Conservation (phyloP, 1,139 yeast genomes). For the Hemisphaericaspora xylanilytica region DNA sequence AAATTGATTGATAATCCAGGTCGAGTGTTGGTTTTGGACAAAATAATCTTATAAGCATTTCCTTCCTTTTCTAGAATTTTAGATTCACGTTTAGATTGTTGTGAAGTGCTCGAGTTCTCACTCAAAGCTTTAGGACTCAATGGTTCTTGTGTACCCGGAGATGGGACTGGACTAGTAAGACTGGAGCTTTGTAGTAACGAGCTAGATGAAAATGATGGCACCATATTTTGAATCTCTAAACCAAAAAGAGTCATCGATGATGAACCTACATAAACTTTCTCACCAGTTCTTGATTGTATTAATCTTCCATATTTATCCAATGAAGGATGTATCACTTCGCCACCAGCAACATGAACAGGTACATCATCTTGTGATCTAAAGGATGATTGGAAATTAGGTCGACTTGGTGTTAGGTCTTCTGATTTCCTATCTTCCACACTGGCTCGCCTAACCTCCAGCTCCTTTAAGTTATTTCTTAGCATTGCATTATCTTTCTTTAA, state of each 20-base stretch:
- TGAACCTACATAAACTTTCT: conserved; percentile 71
- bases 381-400: not conserved
- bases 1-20: conserved; percentile 68
- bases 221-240: conserved; percentile 66
- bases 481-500: conserved; percentile 54
- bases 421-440: not conserved
- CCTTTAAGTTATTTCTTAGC: conserved; percentile 46
- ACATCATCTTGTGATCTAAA: not conserved
- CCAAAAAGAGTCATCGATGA: conserved; percentile 82
- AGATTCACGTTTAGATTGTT: conserved; percentile 31
- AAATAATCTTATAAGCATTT: conserved; percentile 65
- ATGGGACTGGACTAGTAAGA: conserved; percentile 13
- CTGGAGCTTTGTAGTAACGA: conserved; percentile 16
- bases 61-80: conserved; percentile 67
- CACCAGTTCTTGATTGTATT: conserved; percentile 72
- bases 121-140: conserved; percentile 4
- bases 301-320: conserved; percentile 68
- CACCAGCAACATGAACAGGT: conserved; percentile 5
- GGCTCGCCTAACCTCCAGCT: conserved; percentile 18
- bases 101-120: conserved; percentile 1
- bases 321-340: conserved; percentile 62
- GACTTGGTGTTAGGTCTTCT: not conserved
- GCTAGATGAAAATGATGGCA: conserved; percentile 31
- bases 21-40: conserved; percentile 65
- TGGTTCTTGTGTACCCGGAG: conserved; percentile 11